Conservation (phyloP, 768 basidiomycete species). For the Suillus ampliporus region DNA sequence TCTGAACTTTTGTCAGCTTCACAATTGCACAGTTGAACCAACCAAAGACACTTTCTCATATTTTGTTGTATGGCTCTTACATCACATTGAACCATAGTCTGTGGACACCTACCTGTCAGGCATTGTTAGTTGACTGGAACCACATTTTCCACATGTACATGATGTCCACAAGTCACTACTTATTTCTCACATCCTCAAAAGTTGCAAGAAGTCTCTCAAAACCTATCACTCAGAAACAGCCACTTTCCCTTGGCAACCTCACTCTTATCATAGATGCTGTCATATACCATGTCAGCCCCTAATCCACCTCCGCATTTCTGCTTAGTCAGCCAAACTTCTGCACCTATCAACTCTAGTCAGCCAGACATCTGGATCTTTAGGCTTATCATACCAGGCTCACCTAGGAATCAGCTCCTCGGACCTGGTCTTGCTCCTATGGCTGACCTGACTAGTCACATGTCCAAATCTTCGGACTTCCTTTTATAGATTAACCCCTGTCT, state of each 20-base stretch:
- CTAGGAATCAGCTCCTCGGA: no score
- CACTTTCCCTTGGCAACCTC: conserved; percentile 24
- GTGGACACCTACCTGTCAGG: conserved; percentile 45
- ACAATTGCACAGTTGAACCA: background rate
- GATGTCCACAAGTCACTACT: conserved; percentile 14
- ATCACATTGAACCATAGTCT: conserved; percentile 42
- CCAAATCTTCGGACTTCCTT: no score
- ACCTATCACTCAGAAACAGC: conserved; percentile 24
- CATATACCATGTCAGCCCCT: no score
- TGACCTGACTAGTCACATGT: no score
- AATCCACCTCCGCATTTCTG: no score
- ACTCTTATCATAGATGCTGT: conserved; percentile 17
- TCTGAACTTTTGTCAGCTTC: background rate
- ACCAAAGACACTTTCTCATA: conserved; percentile 40
- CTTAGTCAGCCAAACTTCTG: no score
- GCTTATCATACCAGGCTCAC: no score
- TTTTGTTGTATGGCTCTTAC: conserved; percentile 41
- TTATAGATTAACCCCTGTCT: no score
- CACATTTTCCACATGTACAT: conserved; percentile 36
- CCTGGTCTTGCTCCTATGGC: no score
- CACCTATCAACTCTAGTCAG: no score
- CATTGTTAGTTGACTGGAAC: conserved; percentile 38
- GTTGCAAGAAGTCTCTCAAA: conserved; percentile 30
- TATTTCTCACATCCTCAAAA: conserved; percentile 35
- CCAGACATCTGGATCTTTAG: no score